These are phyloP conservation scores for Biscogniauxia mediterranea DNA, from an alignment of 2,329 filamentous ascomycete genomes.

Conservation along the genomic window DNA sequence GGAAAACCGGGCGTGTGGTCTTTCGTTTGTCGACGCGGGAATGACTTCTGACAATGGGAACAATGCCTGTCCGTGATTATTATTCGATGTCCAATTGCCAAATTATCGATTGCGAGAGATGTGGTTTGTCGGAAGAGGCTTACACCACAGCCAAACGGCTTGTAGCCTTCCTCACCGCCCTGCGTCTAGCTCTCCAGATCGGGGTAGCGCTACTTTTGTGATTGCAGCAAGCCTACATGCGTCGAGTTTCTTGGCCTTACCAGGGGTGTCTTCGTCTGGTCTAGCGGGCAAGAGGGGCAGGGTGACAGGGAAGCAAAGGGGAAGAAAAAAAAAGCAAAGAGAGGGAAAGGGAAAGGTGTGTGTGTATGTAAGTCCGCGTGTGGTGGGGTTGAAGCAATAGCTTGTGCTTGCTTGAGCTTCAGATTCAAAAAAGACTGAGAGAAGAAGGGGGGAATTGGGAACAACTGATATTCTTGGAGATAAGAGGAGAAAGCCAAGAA, in stretches of 20 bases:
- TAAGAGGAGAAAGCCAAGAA: neutral
- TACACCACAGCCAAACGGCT: constrained; percentile 36
- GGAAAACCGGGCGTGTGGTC: neutral
- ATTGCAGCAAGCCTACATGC: constrained; percentile 31
- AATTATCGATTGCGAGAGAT: constrained; percentile 18
- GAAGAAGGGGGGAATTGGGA: neutral
- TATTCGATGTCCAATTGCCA: neutral
- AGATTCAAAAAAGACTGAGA: too few species aligned
- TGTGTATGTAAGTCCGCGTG: neutral
- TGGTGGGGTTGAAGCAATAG: neutral
- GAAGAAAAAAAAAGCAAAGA: neutral
- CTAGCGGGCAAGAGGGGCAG: neutral
- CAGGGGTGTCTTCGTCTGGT: constrained; percentile 6
- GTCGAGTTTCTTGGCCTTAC: constrained; percentile 17
- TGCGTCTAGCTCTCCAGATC: constrained; percentile 27
- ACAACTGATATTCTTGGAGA: neutral
- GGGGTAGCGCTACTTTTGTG: constrained; percentile 25
- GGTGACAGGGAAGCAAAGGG: neutral
- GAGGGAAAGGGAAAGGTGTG: neutral
- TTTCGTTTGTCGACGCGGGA: constrained; percentile 4
- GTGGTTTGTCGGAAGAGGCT: constrained; percentile 28
- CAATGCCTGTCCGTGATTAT: neutral
- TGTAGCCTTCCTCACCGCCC: constrained; percentile 37
- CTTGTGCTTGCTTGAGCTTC: neutral
- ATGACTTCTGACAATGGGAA: constrained; percentile 7